Base-by-base conservation (phyloP, 176 grass and related monocot species). In the Eragrostis curvula region DNA sequence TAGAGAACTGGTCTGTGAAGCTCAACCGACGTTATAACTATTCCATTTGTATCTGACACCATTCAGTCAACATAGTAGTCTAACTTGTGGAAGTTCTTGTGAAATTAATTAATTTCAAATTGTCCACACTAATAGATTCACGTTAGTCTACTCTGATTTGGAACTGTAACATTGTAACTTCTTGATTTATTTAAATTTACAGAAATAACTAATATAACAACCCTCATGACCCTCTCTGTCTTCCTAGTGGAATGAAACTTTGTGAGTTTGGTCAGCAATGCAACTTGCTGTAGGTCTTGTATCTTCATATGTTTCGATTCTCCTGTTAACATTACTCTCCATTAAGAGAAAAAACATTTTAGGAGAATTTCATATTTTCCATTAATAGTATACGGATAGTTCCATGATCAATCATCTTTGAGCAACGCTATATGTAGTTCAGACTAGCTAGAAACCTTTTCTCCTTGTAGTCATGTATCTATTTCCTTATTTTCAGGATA, bases 401-500 rank as follows among this genome's bases (percentile, higher is more conserved):
- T 71, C 71, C 63, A 52, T n/a, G 12, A 24, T 75, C 45, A 46
- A 57, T 77, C 11, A 23, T 44, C 45, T 75, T 74, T 30, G 36
- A 30, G 24, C 64, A 64, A 6, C 60, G 21, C 36, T 77, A 78
- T 12, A 60, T 60, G 53, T 49, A 9, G 9, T 82, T 36, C 55
- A 66, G 21, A 72, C 2, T 57, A 64, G 39, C 25, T 58, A 83
- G 0, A 66, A 65, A 30, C 36, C 9, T 36, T 41, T 30, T 39
- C 45, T 84, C 8, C 80, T 80, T 18, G 1, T 88, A 49, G 79
- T 43, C 5, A 52, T 70, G 20, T 42, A 52, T 30, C 1, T 18
- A 6, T 72, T 55, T 75, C 11, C 13, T 3, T 32, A 11, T 92
- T 80, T 87, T 57, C 93, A 98, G 96, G 96, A 98, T 63, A 95